Evolutionary conservation across 2,329 filamentous ascomycete species (phyloP).

Genomic region (Myotisia sp.): DNA sequence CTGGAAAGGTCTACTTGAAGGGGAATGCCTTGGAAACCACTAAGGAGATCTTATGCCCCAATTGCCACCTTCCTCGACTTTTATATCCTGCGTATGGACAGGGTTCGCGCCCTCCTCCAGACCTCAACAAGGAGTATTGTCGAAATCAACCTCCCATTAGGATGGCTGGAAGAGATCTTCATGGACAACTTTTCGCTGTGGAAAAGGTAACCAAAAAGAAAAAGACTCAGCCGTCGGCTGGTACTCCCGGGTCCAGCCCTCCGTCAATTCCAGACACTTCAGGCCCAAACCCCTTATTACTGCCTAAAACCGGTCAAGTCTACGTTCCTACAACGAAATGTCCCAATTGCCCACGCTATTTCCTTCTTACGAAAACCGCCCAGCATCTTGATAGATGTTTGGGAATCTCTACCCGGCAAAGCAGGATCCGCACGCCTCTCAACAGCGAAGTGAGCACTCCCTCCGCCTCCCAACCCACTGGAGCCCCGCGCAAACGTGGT

Average conservation of each 20-base stretch:
- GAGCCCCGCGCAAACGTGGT: conserved; percentile 16
- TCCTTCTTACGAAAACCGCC: conserved; percentile 46
- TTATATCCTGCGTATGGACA: conserved; percentile 42
- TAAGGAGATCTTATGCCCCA: conserved; percentile 45
- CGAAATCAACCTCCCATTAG: conserved; percentile 45
- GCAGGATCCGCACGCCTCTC: conserved; percentile 29
- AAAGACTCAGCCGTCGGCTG: conserved; percentile 23
- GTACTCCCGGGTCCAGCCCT: conserved; percentile 24
- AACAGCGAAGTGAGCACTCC: conserved; percentile 31
- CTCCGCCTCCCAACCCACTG: conserved; percentile 1
- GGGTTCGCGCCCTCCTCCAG: conserved; percentile 34
- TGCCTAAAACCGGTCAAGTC: conserved; percentile 18
- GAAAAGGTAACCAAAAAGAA: conserved; percentile 35
- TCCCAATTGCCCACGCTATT: conserved; percentile 46
- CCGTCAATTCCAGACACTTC: conserved; percentile 20
- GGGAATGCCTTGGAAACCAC: conserved; percentile 45
- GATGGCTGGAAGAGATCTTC: conserved; percentile 46
- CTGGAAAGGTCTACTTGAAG: conserved; percentile 40
- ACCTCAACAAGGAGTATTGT: conserved; percentile 43
- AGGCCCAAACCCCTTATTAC: conserved; percentile 18
- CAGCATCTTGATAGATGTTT: conserved; percentile 49
- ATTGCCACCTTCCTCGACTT: conserved; percentile 46
- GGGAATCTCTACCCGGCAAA: conserved; percentile 40
- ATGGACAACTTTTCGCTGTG: conserved; percentile 37
- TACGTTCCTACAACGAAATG: conserved; percentile 36